Conservation (phyloP, 2,329 filamentous ascomycete genomes). For the Aspergillus fijiensis region DNA sequence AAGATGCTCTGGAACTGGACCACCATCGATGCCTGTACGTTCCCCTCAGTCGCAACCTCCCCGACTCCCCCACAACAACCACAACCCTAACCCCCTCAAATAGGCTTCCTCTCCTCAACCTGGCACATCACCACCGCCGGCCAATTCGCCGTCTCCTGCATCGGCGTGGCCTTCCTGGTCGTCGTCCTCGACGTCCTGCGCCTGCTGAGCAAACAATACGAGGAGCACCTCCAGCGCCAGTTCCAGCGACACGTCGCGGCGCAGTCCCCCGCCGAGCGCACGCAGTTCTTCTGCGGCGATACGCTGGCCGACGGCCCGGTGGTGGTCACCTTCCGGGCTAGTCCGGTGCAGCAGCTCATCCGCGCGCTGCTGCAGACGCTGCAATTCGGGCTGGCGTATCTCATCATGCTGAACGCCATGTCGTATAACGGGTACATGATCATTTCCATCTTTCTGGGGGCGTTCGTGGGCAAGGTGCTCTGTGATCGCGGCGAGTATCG, state of each 20-base stretch:
- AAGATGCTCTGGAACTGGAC: slow-evolving; percentile 31
- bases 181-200: slow-evolving; percentile 15
- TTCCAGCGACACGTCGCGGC: slow-evolving; percentile 14
- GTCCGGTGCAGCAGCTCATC: slow-evolving; percentile 14
- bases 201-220: slow-evolving; percentile 15
- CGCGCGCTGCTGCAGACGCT: slow-evolving; percentile 12
- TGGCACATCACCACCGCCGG: slow-evolving; percentile 16
- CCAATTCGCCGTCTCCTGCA: slow-evolving; percentile 18
- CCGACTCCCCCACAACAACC: background rate
- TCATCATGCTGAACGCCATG: slow-evolving; percentile 18
- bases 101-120: slow-evolving; percentile 12
- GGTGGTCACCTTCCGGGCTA: slow-evolving; percentile 13
- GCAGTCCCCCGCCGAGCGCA: slow-evolving; percentile 1
- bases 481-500: slow-evolving; percentile 16
- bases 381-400: slow-evolving; percentile 14
- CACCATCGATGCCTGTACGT: slow-evolving; percentile 23
- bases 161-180: slow-evolving; percentile 15
- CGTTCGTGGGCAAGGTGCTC: slow-evolving; percentile 15
- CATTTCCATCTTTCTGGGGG: slow-evolving; percentile 16
- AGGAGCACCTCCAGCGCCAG: slow-evolving; percentile 12
- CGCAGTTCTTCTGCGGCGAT: slow-evolving; percentile 7
- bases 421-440: slow-evolving; percentile 19
- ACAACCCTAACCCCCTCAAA: background rate
- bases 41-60: background rate
- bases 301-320: background rate